A percentile compares a stretch with the other conserved stretches of the same genome.
These are phyloP conservation scores for Davidsoniella eucalypti DNA, from an alignment of 2,329 filamentous ascomycete species.

Conservation along the genomic window DNA sequence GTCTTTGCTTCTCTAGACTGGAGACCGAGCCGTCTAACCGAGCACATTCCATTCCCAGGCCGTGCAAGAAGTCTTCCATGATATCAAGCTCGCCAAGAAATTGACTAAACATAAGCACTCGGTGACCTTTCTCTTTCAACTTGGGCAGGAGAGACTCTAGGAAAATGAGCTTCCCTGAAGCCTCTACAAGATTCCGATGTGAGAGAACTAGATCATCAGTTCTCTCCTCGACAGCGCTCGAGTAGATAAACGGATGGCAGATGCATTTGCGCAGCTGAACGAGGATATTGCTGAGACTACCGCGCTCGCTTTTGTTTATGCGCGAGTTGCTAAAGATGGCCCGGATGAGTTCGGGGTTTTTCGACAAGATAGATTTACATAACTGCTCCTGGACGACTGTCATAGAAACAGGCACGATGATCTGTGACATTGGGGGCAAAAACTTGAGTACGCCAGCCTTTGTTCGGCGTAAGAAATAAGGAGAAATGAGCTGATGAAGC, in stretches of 20 bases:
- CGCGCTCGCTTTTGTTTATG: conserved; percentile 50
- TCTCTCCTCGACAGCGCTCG: conserved; percentile 71
- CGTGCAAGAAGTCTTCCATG: conserved; percentile 76
- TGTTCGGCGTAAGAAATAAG: conserved; percentile 56
- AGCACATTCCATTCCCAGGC: conserved; percentile 54
- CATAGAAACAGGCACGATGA: conserved; percentile 95
- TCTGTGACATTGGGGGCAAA: conserved; percentile 80
- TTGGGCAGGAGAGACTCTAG: conserved; percentile 77
- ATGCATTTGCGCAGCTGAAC: conserved; percentile 90
- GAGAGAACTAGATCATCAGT: conserved; percentile 42
- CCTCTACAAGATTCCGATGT: conserved; percentile 74
- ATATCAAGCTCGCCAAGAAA: conserved; percentile 81
- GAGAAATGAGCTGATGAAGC: conserved; percentile 68
- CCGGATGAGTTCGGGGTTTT: conserved; percentile 76
- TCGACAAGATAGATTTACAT: conserved; percentile 82
- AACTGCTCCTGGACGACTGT: conserved; percentile 83
- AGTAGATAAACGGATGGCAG: conserved; percentile 95
- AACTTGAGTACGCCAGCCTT: conserved; percentile 85
- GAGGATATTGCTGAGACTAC: conserved; percentile 81
- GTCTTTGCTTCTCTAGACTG: conserved; percentile 77
- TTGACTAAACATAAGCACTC: conserved; percentile 90
- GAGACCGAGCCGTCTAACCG: conserved; percentile 75
- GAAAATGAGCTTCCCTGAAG: conserved; percentile 75
- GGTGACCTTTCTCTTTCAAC: conserved; percentile 67
- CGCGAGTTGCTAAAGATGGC: conserved; percentile 61